Percentiles rank a stretch among this genome's conserved stretches.
These are phyloP conservation scores for Ciborinia camelliae DNA, from an alignment of 2,329 filamentous ascomycete species.

Conservation along the genomic window DNA sequence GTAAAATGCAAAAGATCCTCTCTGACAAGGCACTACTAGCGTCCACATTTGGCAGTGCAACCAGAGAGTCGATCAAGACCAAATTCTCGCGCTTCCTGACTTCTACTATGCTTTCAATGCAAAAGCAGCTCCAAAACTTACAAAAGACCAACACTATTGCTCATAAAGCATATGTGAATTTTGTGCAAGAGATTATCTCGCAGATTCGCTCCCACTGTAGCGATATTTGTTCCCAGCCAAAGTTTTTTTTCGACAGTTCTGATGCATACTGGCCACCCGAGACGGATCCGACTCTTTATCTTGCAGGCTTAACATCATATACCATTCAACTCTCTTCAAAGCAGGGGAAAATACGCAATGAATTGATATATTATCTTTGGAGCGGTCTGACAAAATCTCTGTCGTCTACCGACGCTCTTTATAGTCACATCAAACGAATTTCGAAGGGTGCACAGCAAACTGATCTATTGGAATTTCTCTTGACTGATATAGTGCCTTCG, in stretches of 20 bases:
- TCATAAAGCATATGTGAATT: slow-evolving; percentile 30
- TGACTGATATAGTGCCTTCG: slow-evolving; percentile 32
- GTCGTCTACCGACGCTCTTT: slow-evolving; percentile 17
- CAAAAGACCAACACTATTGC: slow-evolving; percentile 19
- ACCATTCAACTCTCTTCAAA: slow-evolving; percentile 28
- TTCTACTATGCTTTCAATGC: slow-evolving; percentile 31
- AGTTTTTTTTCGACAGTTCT: slow-evolving; percentile 33
- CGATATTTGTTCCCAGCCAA: slow-evolving; percentile 29
- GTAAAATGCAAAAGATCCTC: slow-evolving; percentile 19
- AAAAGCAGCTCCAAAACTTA: slow-evolving; percentile 28
- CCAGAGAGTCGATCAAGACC: slow-evolving; percentile 19
- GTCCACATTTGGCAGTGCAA: slow-evolving; percentile 17
- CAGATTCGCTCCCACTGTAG: slow-evolving; percentile 31
- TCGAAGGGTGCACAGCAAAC: slow-evolving; percentile 26
- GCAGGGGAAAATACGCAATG: slow-evolving; percentile 24
- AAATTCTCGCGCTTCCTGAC: slow-evolving; percentile 29
- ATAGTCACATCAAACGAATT: slow-evolving; percentile 25
- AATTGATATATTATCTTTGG: slow-evolving; percentile 35
- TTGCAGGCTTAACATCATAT: slow-evolving; percentile 33
- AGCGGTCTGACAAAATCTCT: slow-evolving; percentile 32
- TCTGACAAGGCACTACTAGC: slow-evolving; percentile 21
- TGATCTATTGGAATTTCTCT: slow-evolving; percentile 31
- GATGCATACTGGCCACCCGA: slow-evolving; percentile 33
- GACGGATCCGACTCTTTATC: slow-evolving; percentile 33
- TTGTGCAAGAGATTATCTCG: slow-evolving; percentile 27